Evolutionary conservation across 495 filamentous ascomycete species (phyloP), one percentile per base, ranked within the genome.

Genomic region (Podospora anserina): DNA sequence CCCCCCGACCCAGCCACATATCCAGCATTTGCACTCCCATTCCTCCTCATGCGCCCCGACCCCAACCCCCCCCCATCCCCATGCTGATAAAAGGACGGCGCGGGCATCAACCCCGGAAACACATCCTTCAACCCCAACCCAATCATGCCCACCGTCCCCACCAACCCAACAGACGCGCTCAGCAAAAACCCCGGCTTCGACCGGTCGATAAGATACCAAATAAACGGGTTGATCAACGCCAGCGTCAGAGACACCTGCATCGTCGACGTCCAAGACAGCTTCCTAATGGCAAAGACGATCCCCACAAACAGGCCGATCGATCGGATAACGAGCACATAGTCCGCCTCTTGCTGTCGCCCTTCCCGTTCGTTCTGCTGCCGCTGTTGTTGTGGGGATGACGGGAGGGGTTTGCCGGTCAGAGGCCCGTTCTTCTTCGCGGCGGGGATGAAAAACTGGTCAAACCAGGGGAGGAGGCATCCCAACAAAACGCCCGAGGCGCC

Each of bases 181-280:
- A 97, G 81, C 55, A 93, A 68, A 76, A 97, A 92, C 19, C 95
- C 95, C 16, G 92, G 85, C 72, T 87, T 88, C 27, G 92, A 93
- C 57, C 94, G 91, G 81, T 99, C 95, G 73, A 99, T 88, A 27
- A 98, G 82, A 76, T 96, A 98, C 95, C 95, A 99, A 27, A 99
- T 82, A 26, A 94, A 91, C 3, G 95, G 94, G 74, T 98, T 99
- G 5, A 89, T 92, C 64, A 98, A 88, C 3, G 94, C 92, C 9
- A 99, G 88, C 1, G 94, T 96, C 5, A 97, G 75, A 3, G 95
- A 97, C 61, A 94, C 89, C 79, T 99, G 95, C 7, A 96, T 88
- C 4, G 92, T 96, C 32, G 95, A 97, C 75, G 94, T 84, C 95
- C 95, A 99, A 15, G 92, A 91, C 23, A 96, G 87, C 76, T 88